Evolutionary conservation across 2,329 filamentous ascomycete genomes (phyloP).

Genomic region (Hypoxylon sp.): DNA sequence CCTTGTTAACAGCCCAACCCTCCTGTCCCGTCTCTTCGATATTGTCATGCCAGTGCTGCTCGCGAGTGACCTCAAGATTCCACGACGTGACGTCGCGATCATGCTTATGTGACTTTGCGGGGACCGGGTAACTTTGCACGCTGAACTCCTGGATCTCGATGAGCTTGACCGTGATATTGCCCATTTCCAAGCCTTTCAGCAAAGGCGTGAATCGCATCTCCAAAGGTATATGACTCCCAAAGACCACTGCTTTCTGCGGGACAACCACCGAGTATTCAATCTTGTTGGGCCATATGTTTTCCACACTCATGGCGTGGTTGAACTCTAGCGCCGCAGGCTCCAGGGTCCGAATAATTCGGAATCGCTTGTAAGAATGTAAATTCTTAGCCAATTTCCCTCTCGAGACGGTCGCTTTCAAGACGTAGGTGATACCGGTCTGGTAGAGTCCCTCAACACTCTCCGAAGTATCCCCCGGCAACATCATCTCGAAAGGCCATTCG

Average conservation of each 20-base stretch:
- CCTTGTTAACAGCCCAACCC: constrained; percentile 71
- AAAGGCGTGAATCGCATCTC: constrained; percentile 90
- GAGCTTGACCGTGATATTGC: constrained; percentile 83
- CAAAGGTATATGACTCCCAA: constrained; percentile 86
- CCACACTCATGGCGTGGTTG: constrained; percentile 90
- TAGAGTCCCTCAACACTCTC: constrained; percentile 93
- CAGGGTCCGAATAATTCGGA: constrained; percentile 82
- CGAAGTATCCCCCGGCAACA: constrained; percentile 76
- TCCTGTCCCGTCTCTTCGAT: constrained; percentile 76
- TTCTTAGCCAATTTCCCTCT: constrained; percentile 91
- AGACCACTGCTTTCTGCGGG: constrained; percentile 93
- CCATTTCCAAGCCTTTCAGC: constrained; percentile 87
- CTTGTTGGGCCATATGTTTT: constrained; percentile 98
- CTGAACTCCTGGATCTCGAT: constrained; percentile 81
- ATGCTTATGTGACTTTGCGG: constrained; percentile 68
- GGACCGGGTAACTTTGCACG: constrained; percentile 59
- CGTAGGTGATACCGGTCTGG: constrained; percentile 89
- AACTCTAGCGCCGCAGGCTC: constrained; percentile 81
- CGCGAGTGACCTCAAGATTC: constrained; percentile 65
- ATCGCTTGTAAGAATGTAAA: constrained; percentile 80
- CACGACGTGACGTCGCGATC: constrained; percentile 73
- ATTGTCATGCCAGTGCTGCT: constrained; percentile 76
- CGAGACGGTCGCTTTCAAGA: constrained; percentile 88
- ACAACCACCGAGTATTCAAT: constrained; percentile 94
- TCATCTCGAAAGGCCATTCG: constrained; percentile 82